These are phyloP conservation scores for Gossypioides kirkii DNA, from an alignment of 345 rosid species.

Conservation along the genomic window DNA sequence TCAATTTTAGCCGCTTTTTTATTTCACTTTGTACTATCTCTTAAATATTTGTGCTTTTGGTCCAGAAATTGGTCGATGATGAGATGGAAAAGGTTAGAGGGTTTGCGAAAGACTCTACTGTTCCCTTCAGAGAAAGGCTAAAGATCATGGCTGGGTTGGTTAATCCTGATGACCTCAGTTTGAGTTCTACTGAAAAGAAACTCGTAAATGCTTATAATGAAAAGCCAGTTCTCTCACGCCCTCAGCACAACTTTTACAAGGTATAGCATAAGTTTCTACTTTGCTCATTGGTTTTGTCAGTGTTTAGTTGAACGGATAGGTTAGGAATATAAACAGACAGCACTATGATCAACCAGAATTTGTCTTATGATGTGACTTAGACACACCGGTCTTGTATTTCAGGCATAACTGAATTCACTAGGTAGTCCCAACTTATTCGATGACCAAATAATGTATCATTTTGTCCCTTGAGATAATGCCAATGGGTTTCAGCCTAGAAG, in stretches of 20 bases:
- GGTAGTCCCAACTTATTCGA: not conserved
- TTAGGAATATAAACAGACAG: not conserved
- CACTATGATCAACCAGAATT: not conserved
- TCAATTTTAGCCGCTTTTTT: not conserved
- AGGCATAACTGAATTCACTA: not conserved
- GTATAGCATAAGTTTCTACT: conserved; percentile 25
- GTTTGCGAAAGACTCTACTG: conserved; percentile 71
- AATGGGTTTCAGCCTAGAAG: too few relatives aligned
- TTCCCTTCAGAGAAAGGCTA: conserved; percentile 86
- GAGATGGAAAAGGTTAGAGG: conserved; percentile 90
- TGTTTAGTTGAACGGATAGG: not conserved
- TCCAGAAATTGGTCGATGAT: conserved; percentile 74
- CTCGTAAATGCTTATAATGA: conserved; percentile 82
- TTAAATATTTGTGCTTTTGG: not conserved
- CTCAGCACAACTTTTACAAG: conserved; percentile 78
- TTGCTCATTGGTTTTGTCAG: not conserved
- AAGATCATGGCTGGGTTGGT: conserved; percentile 77
- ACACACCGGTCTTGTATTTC: not conserved
- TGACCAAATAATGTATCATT: not conserved
- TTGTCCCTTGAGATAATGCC: not conserved
- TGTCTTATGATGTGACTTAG: not conserved
- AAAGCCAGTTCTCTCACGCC: conserved; percentile 92
- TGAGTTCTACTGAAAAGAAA: conserved; percentile 80
- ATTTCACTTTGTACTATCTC: not conserved
- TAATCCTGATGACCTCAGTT: conserved; percentile 76